Evolutionary conservation across 2,329 filamentous ascomycete genomes (phyloP).

Genomic region (Trichoderma sp.): DNA sequence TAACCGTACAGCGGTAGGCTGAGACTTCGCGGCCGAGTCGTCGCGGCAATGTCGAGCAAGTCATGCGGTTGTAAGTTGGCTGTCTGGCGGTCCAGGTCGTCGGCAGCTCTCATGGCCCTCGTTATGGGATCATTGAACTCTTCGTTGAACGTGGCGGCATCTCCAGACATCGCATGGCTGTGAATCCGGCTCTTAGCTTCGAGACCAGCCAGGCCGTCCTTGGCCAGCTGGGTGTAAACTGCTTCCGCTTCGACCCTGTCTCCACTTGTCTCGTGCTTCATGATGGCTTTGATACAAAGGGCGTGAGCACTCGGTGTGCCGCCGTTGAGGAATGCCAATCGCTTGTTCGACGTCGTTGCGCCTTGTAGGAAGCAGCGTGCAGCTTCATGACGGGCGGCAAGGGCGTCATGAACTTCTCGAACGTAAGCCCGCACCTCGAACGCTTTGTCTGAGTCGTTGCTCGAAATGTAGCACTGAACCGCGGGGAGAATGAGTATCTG

Average conservation of each 20-base stretch:
- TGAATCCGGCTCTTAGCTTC: constrained; percentile 33
- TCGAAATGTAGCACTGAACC: constrained; percentile 51
- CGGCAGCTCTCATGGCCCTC: constrained; percentile 61
- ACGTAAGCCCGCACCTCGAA: constrained; percentile 47
- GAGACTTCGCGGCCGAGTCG: constrained; percentile 49
- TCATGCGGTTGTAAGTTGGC: constrained; percentile 55
- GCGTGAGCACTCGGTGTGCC: constrained; percentile 58
- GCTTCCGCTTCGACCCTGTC: constrained; percentile 53
- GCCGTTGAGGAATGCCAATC: constrained; percentile 63
- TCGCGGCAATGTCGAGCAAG: constrained; percentile 51
- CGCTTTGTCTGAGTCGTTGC: constrained; percentile 34
- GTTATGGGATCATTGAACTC: constrained; percentile 52
- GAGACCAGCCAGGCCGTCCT: constrained; percentile 50
- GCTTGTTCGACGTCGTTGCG: constrained; percentile 51
- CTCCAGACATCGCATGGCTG: constrained; percentile 30
- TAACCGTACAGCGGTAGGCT: constrained; percentile 54
- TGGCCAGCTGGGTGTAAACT: constrained; percentile 55
- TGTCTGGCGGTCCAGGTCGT: constrained; percentile 59
- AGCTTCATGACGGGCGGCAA: constrained; percentile 49
- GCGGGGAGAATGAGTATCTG: constrained; percentile 61
- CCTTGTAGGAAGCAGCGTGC: constrained; percentile 56
- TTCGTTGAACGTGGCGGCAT: constrained; percentile 31
- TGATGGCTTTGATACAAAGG: constrained; percentile 58
- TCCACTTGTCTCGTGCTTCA: constrained; percentile 54
- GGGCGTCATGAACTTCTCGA: constrained; percentile 54